These are phyloP conservation scores for Aureobasidium mangrovei DNA, from an alignment of 2,329 filamentous ascomycete species.

Conservation along the genomic window DNA sequence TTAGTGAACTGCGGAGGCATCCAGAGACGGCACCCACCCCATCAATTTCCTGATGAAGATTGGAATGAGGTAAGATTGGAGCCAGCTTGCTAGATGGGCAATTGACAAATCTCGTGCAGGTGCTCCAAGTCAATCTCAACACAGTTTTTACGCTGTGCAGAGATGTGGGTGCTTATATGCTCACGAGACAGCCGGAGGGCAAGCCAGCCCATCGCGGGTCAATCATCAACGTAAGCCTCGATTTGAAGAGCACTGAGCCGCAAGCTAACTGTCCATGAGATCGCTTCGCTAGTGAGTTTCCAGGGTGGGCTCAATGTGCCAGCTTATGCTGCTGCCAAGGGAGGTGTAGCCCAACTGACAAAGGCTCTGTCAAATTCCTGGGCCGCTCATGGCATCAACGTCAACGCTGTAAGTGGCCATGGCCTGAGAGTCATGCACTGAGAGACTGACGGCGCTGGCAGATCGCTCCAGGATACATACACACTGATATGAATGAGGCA, in stretches of 20 bases:
- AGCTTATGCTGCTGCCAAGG: conserved; percentile 79
- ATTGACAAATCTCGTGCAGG: conserved; percentile 33
- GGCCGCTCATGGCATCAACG: conserved; percentile 66
- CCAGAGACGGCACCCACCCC: conserved; percentile 21
- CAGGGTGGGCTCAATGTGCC: conserved; percentile 83
- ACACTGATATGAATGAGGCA: conserved; percentile 87
- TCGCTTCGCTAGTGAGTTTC: conserved; percentile 66
- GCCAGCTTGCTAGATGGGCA: no score
- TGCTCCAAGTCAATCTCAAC: conserved; percentile 79
- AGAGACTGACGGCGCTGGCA: not conserved
- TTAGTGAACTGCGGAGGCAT: conserved; percentile 25
- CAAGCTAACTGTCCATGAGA: conserved; percentile 16
- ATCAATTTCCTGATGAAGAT: conserved; percentile 24
- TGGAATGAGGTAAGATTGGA: conserved; percentile 33
- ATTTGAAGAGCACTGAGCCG: not conserved
- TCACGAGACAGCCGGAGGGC: conserved; percentile 42
- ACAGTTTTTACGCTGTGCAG: conserved; percentile 70
- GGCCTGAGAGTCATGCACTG: not conserved
- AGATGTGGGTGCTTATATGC: conserved; percentile 71
- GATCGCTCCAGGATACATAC: conserved; percentile 82
- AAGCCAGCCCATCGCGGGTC: conserved; percentile 48
- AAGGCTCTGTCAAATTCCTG: conserved; percentile 83
- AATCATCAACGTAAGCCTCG: conserved; percentile 62
- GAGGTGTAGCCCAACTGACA: conserved; percentile 73
- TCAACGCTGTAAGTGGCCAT: conserved; percentile 51